Conservation (phyloP, 1,284 basidiomycete genomes). For the Ustilago curta region DNA sequence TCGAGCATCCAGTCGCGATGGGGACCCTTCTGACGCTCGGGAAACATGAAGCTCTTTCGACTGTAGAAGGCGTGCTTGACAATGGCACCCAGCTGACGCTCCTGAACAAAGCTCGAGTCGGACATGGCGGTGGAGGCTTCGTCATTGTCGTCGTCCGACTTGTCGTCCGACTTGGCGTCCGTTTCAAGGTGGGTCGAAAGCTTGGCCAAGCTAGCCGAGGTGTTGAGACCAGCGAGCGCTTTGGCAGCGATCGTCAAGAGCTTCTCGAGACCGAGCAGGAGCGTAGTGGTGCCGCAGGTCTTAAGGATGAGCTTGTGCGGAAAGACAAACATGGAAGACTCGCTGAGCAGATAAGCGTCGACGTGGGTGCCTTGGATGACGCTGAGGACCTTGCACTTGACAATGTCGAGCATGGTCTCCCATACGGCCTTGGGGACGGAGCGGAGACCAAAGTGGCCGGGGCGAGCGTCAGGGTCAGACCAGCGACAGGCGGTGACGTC, state of each 20-base stretch:
- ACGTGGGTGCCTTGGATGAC: conserved; percentile 86
- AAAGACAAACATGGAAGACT: conserved; percentile 96
- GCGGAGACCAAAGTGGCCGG: conserved; percentile 76
- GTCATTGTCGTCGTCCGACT: conserved; percentile 11
- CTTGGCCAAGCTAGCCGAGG: conserved; percentile 35
- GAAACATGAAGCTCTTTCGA: conserved; percentile 99
- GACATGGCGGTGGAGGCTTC: conserved; percentile 37
- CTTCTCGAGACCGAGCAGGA: conserved; percentile 80
- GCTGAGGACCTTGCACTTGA: conserved; percentile 96
- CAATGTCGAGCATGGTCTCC: conserved; percentile 97
- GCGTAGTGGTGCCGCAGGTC: conserved; percentile 98
- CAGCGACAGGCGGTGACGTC: conserved; percentile 43
- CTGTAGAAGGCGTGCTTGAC: conserved; percentile 81
- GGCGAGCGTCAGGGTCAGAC: conserved; percentile 42
- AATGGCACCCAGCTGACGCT: conserved; percentile 54
- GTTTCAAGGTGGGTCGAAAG: conserved; percentile 24
- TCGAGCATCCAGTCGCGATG: conserved; percentile 96
- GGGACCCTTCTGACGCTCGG: conserved; percentile 91
- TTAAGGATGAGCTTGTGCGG: conserved; percentile 97
- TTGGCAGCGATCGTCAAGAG: conserved; percentile 79
- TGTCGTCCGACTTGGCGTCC: conserved; percentile 4
- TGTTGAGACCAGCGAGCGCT: conserved; percentile 73
- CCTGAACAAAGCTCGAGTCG: conserved; percentile 36
- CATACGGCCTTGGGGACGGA: conserved; percentile 82
- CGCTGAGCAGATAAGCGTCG: conserved; percentile 96